Evolutionary conservation across 306 rosid genomes (phyloP).

Genomic region (Pyrus pyrifolia): DNA sequence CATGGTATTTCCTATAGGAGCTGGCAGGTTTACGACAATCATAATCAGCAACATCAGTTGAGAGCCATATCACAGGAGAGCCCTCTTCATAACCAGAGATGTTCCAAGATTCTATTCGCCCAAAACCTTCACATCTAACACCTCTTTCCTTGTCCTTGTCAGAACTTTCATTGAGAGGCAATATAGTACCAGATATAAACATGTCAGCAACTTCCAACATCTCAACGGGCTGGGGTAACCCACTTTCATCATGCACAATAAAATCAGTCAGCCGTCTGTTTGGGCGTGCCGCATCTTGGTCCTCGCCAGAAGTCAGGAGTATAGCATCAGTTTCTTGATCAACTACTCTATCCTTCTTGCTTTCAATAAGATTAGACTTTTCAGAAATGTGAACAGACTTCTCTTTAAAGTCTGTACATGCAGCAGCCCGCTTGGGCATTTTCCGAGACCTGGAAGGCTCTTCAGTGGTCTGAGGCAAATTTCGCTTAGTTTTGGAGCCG

Average conservation of each 20-base stretch:
- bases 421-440: constrained; percentile 88
- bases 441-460: constrained; percentile 46
- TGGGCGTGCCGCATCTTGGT: constrained; percentile 43
- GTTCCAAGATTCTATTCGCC: constrained; percentile 82
- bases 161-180: constrained; percentile 51
- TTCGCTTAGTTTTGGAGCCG: constrained; percentile 39
- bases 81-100: constrained; percentile 95
- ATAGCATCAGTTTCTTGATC: constrained; percentile 67
- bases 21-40: constrained; percentile 67
- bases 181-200: constrained; percentile 61
- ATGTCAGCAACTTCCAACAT: constrained; percentile 69
- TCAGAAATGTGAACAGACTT: constrained; percentile 37
- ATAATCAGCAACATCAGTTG: constrained; percentile 81
- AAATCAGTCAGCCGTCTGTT: constrained; percentile 74
- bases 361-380: constrained; percentile 46
- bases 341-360: constrained; percentile 49
- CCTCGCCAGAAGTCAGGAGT: constrained; percentile 40
- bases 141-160: constrained; percentile 65
- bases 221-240: constrained; percentile 59
- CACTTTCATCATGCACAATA: constrained; percentile 61
- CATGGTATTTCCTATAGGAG: constrained; percentile 58
- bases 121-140: constrained; percentile 71
- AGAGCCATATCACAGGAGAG: constrained; percentile 74
- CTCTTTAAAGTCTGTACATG: constrained; percentile 61
- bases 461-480: constrained; percentile 32